Evolutionary conservation across 805 yeast genomes (phyloP), one percentile per base, ranked within the genome.

Genomic region (Grigorovia transvaalensis): DNA sequence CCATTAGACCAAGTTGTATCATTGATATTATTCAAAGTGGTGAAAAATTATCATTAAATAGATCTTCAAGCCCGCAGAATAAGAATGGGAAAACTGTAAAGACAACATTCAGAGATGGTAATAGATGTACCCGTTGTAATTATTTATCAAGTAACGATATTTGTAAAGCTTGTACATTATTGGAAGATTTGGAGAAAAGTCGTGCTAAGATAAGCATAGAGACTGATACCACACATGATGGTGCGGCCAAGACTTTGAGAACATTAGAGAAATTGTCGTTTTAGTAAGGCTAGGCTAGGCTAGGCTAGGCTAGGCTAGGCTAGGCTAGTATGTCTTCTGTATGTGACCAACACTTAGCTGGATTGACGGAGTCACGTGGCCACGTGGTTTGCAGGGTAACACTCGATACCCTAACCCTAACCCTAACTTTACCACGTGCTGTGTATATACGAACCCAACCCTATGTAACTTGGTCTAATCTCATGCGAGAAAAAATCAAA

Each of bases 1-100:
- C 91, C 2, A 82, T 90, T 1, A 77, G 97, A 59, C 96, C 99
- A 15, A 82, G 93, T 41, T 85, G 96, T 62, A 93, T 93, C 52
- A 80, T 93, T 66, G 99, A 93, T 69, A 87, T 93, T 51, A 93
- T 93, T 35, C 85, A 86, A 57, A 86, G 96, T 57, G 99, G 99
- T 40, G 99, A 93, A 68, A 83, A 82, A 55, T 77, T 90, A 57
- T 82, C 79, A 38, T 68, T 90, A 47, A 78, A 79, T 57, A 79
- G 79, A 38, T 40, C n/a, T n/a, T n/a, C n/a, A n/a, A n/a, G n/a
- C n/a, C n/a, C n/a, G n/a, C n/a, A n/a, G n/a, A 55, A 57, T 42
- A 57, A 53, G 40, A 53, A 48, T 18, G 35, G 42, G 9, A 70
- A 64, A 5, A 44, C 11, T 13, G 46, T 15, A 5, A 43, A 30